Evolutionary conservation across 2,329 filamentous ascomycete species (phyloP).

Genomic region (Chaetoscypha palmicola): DNA sequence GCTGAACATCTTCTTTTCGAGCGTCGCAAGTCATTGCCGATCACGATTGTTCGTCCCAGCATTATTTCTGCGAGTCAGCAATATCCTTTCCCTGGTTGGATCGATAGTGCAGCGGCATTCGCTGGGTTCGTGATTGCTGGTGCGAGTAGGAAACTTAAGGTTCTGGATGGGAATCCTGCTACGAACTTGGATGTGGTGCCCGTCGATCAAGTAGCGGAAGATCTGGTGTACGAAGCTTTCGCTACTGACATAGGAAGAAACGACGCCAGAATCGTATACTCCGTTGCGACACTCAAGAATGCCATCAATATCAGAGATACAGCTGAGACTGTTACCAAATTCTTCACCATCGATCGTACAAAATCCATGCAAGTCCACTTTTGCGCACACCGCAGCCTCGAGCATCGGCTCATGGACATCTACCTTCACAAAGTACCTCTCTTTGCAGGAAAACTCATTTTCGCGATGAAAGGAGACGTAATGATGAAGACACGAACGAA

Average conservation of each 20-base stretch:
- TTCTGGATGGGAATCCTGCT: constrained; percentile 7
- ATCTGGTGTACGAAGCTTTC: constrained; percentile 4
- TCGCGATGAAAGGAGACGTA: not conserved
- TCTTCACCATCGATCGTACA: not conserved
- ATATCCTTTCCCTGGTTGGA: constrained; percentile 10
- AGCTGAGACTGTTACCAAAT: not conserved
- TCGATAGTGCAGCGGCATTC: constrained; percentile 7
- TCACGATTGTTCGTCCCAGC: constrained; percentile 9
- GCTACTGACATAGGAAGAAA: not conserved
- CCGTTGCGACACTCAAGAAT: not conserved
- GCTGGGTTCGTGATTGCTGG: constrained; percentile 2
- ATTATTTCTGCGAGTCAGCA: constrained; percentile 8
- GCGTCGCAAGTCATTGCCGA: not conserved
- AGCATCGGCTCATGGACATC: not conserved
- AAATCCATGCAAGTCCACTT: not conserved
- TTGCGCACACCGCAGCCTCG: not conserved
- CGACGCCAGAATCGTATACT: not conserved
- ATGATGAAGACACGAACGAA: constrained; percentile 3
- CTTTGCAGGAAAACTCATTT: not conserved
- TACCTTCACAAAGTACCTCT: not conserved
- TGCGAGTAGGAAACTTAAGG: not conserved
- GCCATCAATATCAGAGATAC: constrained; percentile 1
- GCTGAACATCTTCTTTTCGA: constrained; percentile 7
- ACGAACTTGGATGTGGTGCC: constrained; percentile 6
- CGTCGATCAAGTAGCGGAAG: constrained; percentile 6